Base-by-base conservation (phyloP, 1,139 yeast species). In the Saccharomycopsis hybrid region DNA sequence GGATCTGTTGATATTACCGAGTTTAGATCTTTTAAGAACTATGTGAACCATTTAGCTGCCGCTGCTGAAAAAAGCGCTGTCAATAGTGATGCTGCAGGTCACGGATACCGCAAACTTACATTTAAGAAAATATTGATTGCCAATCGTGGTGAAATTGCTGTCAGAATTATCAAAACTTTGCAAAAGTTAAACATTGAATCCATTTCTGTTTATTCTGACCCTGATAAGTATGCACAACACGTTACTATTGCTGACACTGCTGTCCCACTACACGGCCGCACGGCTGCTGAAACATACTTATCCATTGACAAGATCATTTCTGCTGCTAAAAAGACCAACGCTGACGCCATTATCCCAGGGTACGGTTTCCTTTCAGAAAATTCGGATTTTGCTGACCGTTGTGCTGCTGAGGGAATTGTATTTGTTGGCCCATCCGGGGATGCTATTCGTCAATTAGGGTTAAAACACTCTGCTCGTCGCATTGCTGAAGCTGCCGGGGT, bases 61-160 rank as follows among this genome's bases (percentile, higher is more conserved):
- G n/a, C n/a, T n/a, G n/a, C n/a, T n/a, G n/a, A n/a, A n/a, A n/a
- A n/a, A n/a, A 49, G 57, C 27, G 46, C 55, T 3, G 46, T 53
- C 39, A n/a, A n/a, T n/a, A n/a, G n/a, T n/a, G n/a, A n/a, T n/a
- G n/a, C n/a, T n/a, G n/a, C n/a, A n/a, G n/a, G n/a, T n/a, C n/a
- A n/a, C n/a, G 45, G 40, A 8, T 27, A 18, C 8, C 30, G 43
- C 13, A 45, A 52, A 59, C 79, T 77, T 64, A 95, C 92, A 0
- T 90, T 90, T 67, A 74, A 82, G 43, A 78, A 86, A 9, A 96
- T 92, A 11, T 74, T 92, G 54, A 95, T 92, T 51, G 97, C 98
- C 37, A 92, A 92, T 71, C 80, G 98, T 69, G 98, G 98, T 64
- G 98, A 92, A 69, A 92, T 92, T 61, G 97, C 98, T 2, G 97